These are phyloP conservation scores for Boechera retrofracta DNA, from an alignment of 345 rosid genomes.

Conservation along the genomic window DNA sequence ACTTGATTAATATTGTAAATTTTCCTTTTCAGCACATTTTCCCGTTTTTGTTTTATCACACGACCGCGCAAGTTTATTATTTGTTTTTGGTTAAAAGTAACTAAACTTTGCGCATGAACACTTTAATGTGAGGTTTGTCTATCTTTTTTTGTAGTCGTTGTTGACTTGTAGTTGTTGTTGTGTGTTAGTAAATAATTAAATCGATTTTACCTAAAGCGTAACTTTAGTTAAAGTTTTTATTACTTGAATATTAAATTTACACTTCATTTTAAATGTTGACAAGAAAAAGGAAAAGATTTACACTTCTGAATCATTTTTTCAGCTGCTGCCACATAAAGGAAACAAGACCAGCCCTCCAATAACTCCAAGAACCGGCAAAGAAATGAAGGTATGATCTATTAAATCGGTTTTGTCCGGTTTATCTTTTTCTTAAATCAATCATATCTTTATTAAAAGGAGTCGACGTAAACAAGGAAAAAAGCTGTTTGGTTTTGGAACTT, in stretches of 20 bases:
- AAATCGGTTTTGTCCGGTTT: constrained; percentile 22
- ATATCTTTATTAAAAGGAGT: constrained; percentile 21
- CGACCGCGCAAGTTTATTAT: constrained; percentile 11
- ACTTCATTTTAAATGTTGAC: background rate
- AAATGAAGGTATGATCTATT: constrained; percentile 64
- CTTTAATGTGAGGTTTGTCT: background rate
- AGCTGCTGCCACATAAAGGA: constrained; percentile 52
- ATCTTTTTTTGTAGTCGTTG: background rate
- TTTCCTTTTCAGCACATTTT: background rate
- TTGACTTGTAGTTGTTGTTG: constrained; percentile 4
- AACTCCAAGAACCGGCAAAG: constrained; percentile 82
- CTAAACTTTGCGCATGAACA: constrained; percentile 20
- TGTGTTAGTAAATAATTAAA: constrained; percentile 19
- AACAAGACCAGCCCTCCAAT: constrained; percentile 57
- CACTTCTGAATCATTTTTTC: constrained; percentile 9
- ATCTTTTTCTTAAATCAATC: constrained; percentile 34
- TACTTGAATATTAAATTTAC: constrained; percentile 9
- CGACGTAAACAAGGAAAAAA: constrained; percentile 35
- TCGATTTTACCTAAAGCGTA: background rate
- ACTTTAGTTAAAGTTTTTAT: background rate
- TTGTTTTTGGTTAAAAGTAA: constrained; percentile 24
- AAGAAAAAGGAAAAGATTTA: background rate
- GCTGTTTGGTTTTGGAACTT: constrained; percentile 32
- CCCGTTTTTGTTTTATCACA: background rate
- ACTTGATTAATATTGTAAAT: background rate